Base-by-base conservation (phyloP, 2,329 filamentous ascomycete genomes). In the Fusarium illudens region DNA sequence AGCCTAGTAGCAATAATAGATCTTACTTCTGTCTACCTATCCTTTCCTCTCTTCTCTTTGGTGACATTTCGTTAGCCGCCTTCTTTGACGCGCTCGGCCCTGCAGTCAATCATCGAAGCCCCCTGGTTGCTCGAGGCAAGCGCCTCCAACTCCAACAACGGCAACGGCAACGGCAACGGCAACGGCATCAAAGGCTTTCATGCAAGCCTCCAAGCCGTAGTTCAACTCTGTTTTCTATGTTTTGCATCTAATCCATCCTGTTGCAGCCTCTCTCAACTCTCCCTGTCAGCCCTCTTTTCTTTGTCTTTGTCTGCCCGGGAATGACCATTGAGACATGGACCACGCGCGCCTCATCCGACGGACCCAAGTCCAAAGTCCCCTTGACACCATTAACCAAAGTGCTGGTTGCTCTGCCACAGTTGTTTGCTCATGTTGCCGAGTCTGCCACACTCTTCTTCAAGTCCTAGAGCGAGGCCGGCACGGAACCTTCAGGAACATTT, bases 311-410 rank as follows among this genome's bases (percentile, higher is more conserved):
- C 39, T 62, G 9, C 44, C 30, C 44, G 30, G 22, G 51, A 66
- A 69, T 68, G 65, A 66, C 65, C 49, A 36, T 63, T 69, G 53
- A 68, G 65, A 69, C 65, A 68, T 50, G 51, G 54, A 10, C 53
- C 42, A 37, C 53, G 34, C 46, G 39, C 65, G 56, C 62, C 50
- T 32, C 22, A 15, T 32, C 44, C 50, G 7, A 34, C 33, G 20
- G 36, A 42, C 61, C 50, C 20, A 55, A 33, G 13, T 34, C 50
- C 37, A 62, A 68, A 58, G 52, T 37, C 51, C 52, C 39, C 29
- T 48, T 17, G 27, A 48, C 53, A 48, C 22, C 42, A 17, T 57
- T 4, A 17, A 36, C 32, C 34, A 51, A 33, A 17, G 19, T 33
- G 15, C 25, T 68, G 19, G 9, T 42, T 42, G 17, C 44, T 33